Percentiles rank a stretch among this genome's conserved stretches.
phyloP scores from a whole-genome alignment of 805 yeast genomes.

The Metschnikowia dekortorum region DNA sequence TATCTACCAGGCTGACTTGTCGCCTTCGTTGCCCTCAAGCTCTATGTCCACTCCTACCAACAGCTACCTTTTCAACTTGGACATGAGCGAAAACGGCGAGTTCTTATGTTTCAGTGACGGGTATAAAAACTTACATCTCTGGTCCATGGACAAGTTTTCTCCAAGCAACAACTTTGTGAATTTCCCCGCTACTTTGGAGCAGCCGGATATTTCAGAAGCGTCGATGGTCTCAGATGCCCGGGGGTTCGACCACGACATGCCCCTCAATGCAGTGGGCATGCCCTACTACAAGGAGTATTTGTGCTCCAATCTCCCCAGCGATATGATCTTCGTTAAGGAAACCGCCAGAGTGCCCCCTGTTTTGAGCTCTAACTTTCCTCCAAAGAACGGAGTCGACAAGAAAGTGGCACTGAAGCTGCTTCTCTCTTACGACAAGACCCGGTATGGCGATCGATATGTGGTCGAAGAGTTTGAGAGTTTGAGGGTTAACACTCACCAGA shows the following conservation, averaged over 20 bases:
- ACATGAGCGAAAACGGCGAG: conserved; percentile 70
- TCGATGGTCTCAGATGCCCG: conserved; percentile 22
- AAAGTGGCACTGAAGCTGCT: conserved; percentile 21
- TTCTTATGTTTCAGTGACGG: conserved; percentile 66
- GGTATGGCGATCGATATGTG: conserved; percentile 54
- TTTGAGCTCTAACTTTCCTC: conserved; percentile 41
- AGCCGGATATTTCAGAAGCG: conserved; percentile 43
- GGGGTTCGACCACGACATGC: conserved; percentile 40
- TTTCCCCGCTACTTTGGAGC: conserved; percentile 44
- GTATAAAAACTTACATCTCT: conserved; percentile 57
- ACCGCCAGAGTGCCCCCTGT: conserved; percentile 55
- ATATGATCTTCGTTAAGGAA: conserved; percentile 54
- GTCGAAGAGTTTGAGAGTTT: conserved; percentile 40
- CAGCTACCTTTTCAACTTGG: conserved; percentile 44
- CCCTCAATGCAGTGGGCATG: conserved; percentile 74
- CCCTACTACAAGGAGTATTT: conserved; percentile 79
- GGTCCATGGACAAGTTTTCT: conserved; percentile 45
- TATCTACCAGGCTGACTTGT: conserved; percentile 62
- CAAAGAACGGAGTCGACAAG: neutral
- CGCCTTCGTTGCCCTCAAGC: conserved; percentile 4
- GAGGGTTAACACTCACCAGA: conserved; percentile 13
- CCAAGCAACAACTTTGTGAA: conserved; percentile 32
- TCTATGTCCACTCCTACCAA: conserved; percentile 7
- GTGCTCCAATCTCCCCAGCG: conserved; percentile 75
- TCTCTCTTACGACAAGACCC: conserved; percentile 48